Base-by-base conservation (phyloP, 1,284 basidiomycete species). In the Microbotryum silenes-acaulis region DNA sequence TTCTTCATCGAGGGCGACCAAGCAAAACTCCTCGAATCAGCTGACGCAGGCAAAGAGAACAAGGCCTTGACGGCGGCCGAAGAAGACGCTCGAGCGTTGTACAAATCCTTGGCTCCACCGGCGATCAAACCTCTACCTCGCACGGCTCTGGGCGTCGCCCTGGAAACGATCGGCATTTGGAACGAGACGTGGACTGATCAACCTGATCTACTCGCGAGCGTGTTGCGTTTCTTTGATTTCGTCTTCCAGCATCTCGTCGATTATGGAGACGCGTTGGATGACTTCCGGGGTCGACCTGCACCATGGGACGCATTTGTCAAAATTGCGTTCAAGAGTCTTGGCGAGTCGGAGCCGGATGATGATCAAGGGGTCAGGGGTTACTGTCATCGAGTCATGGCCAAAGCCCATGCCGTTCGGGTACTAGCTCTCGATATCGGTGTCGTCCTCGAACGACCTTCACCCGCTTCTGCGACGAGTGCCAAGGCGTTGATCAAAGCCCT, bases 181-280 rank as follows among this genome's bases (percentile, higher is more conserved):
- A 82, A 82, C 57, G 81, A 82, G 37, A 75, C 86, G 54, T 88
- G 87, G 85, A 82, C 86, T 47, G 74, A 81, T 27, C 88, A 88
- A 61, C 89, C 91, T 0, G 81, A 85, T 33, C 77, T 91, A 14
- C 80, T 97, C 8, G 82, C 86, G 1, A 83, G 85, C 12, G 81
- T 89, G 7, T 77, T 96, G 56, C 79, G 82, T 10, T 96, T 93
- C 77, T 76, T 93, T 61, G 83, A 87, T 65, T 80, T 85, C 10
- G 85, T 90, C 1, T 93, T 89, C 88, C 82, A 85, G 69, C 89
- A 89, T 70, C 86, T 83, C 8, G 78, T 86, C 55, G 89, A 91
- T 70, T 88, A 91, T 72, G 83, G 81, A 60, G 70, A 78, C 0
- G 77, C 81, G 0, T 78, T 92, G 51, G 81, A 83, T 27, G 70